Conservation (phyloP, 306 rosid genomes). For the Mimosa bimucronata region DNA sequence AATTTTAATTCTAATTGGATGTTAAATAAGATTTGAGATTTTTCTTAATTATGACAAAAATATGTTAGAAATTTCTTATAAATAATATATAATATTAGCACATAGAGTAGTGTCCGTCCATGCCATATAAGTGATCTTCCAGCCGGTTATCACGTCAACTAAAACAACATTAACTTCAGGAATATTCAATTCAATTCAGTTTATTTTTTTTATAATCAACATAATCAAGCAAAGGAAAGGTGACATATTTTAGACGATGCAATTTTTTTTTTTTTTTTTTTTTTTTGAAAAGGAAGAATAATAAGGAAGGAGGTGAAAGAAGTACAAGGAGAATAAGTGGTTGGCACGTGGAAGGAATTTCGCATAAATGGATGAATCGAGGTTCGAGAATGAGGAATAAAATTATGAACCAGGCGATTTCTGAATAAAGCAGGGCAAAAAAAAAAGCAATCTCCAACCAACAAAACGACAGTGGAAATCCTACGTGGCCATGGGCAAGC, state of each 20-base stretch:
- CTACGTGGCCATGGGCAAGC: slow-evolving; percentile 30
- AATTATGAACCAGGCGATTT: slow-evolving; percentile 37
- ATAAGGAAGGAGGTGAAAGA: too few relatives aligned
- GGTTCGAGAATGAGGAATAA: slow-evolving; percentile 35
- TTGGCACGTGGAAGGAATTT: neutral
- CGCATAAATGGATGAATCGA: slow-evolving; percentile 25
- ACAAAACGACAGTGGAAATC: slow-evolving; percentile 38
- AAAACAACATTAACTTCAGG: neutral
- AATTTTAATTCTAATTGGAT: too few relatives aligned
- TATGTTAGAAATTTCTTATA: too few relatives aligned
- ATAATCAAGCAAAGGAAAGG: neutral
- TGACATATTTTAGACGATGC: neutral
- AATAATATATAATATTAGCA: too few relatives aligned
- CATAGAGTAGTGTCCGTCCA: too few relatives aligned
- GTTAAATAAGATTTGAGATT: too few relatives aligned
- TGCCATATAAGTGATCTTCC: too few relatives aligned
- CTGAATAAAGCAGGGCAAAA: neutral
- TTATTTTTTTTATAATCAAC: neutral
- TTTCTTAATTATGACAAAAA: too few relatives aligned
- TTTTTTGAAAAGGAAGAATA: neutral
- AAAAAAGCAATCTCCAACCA: slow-evolving; percentile 25
- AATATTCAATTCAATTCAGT: neutral
- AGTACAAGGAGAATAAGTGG: neutral
- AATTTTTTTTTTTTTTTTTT: too few relatives aligned
- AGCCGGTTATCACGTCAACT: too few relatives aligned